These are phyloP conservation scores for Fusarium sp. DNA, from an alignment of 2,329 filamentous ascomycete species.

Conservation along the genomic window DNA sequence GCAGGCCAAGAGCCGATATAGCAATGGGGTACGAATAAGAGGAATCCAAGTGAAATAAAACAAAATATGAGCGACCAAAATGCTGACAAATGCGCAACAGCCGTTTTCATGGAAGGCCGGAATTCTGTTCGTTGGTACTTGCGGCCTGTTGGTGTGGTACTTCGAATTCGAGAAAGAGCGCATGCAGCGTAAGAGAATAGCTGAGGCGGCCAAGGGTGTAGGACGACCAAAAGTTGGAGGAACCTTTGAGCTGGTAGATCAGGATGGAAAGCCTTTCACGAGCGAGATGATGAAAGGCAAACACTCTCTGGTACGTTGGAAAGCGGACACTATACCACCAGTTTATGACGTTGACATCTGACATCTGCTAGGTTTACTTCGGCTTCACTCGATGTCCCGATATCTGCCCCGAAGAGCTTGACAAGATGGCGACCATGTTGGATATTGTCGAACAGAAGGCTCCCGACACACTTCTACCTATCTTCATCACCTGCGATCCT, in stretches of 20 bases:
- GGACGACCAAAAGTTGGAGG: constrained; percentile 95
- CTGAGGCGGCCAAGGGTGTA: constrained; percentile 92
- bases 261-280: constrained; percentile 82
- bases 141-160: constrained; percentile 83
- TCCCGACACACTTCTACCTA: constrained; percentile 72
- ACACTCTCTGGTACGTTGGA: constrained; percentile 76
- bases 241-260: constrained; percentile 83
- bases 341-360: constrained; percentile 7
- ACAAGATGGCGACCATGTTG: constrained; percentile 98
- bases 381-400: constrained; percentile 98
- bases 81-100: constrained; percentile 58
- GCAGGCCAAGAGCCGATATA: constrained; percentile 69
- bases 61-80: not conserved
- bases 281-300: constrained; percentile 87
- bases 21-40: constrained; percentile 62
- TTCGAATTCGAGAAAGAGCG: constrained; percentile 94
- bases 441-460: constrained; percentile 72
- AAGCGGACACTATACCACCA: not conserved
- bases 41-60: not conserved
- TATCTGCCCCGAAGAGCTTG: constrained; percentile 98
- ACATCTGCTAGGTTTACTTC: constrained; percentile 81
- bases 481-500: constrained; percentile 97
- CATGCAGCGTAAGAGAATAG: constrained; percentile 88
- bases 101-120: constrained; percentile 96
- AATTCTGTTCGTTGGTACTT: constrained; percentile 83